Conservation (phyloP, 2,329 filamentous ascomycete species). For the Cytospora paraplurivora region DNA sequence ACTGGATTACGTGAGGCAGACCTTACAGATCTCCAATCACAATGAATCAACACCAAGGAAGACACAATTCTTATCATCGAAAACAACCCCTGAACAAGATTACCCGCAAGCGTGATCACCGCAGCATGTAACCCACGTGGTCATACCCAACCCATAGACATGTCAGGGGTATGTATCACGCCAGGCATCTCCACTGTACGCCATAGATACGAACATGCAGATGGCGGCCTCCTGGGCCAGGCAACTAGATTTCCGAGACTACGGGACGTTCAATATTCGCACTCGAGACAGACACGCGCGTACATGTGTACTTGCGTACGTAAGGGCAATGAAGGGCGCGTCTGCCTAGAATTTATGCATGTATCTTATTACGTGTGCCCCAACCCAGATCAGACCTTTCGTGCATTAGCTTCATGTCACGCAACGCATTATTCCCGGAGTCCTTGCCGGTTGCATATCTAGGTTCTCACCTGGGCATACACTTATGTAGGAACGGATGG, state of each 20-base stretch:
- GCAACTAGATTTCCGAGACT: conserved; percentile 3
- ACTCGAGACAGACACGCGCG: conserved; percentile 1
- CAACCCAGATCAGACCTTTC: not conserved
- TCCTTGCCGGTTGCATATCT: too few species aligned
- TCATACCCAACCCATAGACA: not conserved
- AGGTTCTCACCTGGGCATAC: too few species aligned
- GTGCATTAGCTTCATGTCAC: not conserved
- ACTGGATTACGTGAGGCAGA: conserved; percentile 13
- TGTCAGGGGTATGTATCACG: not conserved
- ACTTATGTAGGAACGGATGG: too few species aligned
- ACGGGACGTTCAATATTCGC: not conserved
- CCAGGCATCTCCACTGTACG: not conserved
- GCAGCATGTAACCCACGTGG: not conserved
- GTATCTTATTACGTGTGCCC: not conserved
- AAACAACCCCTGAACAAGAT: too few species aligned
- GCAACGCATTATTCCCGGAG: not conserved
- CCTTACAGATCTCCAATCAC: conserved; percentile 27
- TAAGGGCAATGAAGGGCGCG: conserved; percentile 6
- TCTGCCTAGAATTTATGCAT: conserved; percentile 13
- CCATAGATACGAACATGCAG: not conserved
- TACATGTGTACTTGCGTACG: conserved; percentile 10
- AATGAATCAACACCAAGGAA: conserved; percentile 3
- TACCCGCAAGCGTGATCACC: too few species aligned
- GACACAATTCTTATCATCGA: not conserved
- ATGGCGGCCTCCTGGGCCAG: not conserved